Evolutionary conservation across 352 stramenopile species (phyloP).

Genomic region (Phytopythium cucurbitacearum): DNA sequence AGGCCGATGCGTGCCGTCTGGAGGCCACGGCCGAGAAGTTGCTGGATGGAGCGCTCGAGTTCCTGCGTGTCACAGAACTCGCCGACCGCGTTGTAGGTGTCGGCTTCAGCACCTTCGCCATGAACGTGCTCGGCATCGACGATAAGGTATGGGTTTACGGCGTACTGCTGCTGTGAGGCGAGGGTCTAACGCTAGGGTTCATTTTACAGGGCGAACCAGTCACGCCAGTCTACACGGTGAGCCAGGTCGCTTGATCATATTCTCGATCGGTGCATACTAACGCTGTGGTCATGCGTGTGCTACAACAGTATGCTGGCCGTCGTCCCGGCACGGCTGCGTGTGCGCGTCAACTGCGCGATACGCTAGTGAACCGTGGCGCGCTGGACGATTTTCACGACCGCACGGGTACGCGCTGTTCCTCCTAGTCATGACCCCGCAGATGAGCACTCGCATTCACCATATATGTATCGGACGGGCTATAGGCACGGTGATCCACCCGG

Average conservation of each 20-base stretch:
- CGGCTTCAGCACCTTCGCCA: constrained; percentile 92
- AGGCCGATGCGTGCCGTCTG: constrained; percentile 50
- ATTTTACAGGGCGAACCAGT: constrained; percentile 40
- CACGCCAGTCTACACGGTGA: constrained; percentile 77
- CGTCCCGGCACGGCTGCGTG: constrained; percentile 40
- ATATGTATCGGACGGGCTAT: neutral
- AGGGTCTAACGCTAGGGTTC: neutral
- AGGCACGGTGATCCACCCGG: constrained; percentile 79
- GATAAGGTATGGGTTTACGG: constrained; percentile 13
- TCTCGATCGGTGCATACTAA: too few species aligned
- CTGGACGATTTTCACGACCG: constrained; percentile 62
- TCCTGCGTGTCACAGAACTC: constrained; percentile 43
- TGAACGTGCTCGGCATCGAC: constrained; percentile 92
- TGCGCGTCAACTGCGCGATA: constrained; percentile 45
- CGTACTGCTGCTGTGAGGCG: neutral
- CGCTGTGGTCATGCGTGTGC: too few species aligned
- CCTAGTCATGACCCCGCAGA: neutral
- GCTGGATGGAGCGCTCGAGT: constrained; percentile 39
- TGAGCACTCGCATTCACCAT: neutral
- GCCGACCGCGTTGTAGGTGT: constrained; percentile 57
- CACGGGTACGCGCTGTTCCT: constrained; percentile 29
- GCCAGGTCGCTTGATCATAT: neutral
- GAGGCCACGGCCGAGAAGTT: constrained; percentile 41
- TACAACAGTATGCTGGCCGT: constrained; percentile 49
- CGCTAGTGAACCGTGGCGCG: constrained; percentile 26